Conservation (phyloP, 1,284 basidiomycete genomes). For the Hypsizygus ulmarius region DNA sequence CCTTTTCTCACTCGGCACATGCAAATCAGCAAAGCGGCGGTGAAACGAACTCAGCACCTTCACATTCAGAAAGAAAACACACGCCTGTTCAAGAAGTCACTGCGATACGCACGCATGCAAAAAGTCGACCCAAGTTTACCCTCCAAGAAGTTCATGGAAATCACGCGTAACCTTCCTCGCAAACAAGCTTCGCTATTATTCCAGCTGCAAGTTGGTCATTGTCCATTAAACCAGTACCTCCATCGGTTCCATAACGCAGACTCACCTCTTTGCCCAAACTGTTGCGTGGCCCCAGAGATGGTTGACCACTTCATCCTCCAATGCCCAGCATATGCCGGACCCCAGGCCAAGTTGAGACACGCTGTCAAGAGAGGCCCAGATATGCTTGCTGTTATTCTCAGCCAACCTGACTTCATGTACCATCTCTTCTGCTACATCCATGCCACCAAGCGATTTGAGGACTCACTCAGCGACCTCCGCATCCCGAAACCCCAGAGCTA, state of each 20-base stretch:
- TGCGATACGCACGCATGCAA: not conserved
- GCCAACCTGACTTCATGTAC: not conserved
- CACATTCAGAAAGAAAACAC: not conserved
- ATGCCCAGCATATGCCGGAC: too few species aligned
- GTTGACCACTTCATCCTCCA: too few species aligned
- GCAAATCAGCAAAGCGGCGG: too few species aligned
- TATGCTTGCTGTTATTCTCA: not conserved
- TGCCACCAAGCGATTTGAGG: not conserved
- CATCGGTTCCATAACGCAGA: not conserved
- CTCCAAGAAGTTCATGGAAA: not conserved
- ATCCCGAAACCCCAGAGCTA: too few species aligned
- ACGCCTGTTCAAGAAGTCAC: not conserved
- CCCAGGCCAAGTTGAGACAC: too few species aligned
- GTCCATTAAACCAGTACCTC: not conserved
- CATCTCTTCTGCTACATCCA: conserved; percentile 3
- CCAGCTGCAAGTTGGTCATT: not conserved
- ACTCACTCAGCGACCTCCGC: not conserved
- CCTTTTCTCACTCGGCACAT: too few species aligned
- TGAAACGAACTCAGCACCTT: not conserved
- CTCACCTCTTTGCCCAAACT: not conserved
- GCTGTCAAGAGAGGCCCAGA: too few species aligned
- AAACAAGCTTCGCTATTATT: not conserved
- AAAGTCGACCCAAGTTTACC: not conserved
- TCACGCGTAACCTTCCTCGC: not conserved
- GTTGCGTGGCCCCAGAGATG: not conserved